Conservation (phyloP, 2,329 filamentous ascomycete species). For the Hymenotorrendiella dingleyae region DNA sequence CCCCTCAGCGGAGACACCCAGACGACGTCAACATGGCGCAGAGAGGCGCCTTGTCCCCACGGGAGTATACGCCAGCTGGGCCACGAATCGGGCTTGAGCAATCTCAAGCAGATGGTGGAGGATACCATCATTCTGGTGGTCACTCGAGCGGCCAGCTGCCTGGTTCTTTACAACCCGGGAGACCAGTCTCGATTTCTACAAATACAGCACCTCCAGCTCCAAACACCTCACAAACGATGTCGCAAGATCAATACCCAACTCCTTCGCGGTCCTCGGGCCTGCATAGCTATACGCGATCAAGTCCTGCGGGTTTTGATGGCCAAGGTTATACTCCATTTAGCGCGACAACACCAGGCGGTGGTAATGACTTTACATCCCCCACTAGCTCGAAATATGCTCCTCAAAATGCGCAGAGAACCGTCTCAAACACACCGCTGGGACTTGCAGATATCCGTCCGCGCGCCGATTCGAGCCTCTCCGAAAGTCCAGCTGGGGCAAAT, state of each 20-base stretch:
- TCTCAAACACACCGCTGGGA: slow-evolving; percentile 82
- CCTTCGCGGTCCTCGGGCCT: slow-evolving; percentile 62
- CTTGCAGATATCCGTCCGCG: slow-evolving; percentile 87
- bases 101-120: slow-evolving; percentile 41
- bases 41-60: slow-evolving; percentile 30
- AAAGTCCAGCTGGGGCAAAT: slow-evolving; percentile 56
- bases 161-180: slow-evolving; percentile 54
- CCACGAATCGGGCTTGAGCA: slow-evolving; percentile 56
- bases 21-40: slow-evolving; percentile 40
- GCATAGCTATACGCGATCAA: slow-evolving; percentile 79
- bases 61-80: slow-evolving; percentile 41
- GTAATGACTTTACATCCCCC: slow-evolving; percentile 51
- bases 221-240: slow-evolving; percentile 45
- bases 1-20: slow-evolving; percentile 44
- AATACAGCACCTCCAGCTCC: slow-evolving; percentile 55
- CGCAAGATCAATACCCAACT: slow-evolving; percentile 53
- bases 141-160: slow-evolving; percentile 42
- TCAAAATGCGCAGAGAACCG: slow-evolving; percentile 52
- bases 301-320: slow-evolving; percentile 58
- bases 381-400: slow-evolving; percentile 50
- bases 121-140: slow-evolving; percentile 37
- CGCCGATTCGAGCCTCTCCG: slow-evolving; percentile 73
- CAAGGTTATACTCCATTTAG: slow-evolving; percentile 50
- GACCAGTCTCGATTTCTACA: slow-evolving; percentile 45
- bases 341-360: slow-evolving; percentile 60